Conservation (phyloP, 108 stramenopile species). For the Cyclotella cryptica region DNA sequence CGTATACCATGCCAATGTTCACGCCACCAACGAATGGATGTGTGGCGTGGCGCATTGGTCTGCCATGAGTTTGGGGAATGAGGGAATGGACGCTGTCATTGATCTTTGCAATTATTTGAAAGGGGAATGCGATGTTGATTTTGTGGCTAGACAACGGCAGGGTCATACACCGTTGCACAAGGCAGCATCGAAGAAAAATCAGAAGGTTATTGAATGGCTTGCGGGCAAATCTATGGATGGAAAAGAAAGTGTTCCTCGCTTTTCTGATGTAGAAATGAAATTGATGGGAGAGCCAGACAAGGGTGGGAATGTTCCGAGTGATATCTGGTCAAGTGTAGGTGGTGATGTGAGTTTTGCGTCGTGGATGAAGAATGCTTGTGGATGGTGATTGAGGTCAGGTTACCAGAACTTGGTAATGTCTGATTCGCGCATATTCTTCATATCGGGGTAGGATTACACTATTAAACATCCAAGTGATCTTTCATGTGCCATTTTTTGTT, state of each 20-base stretch:
- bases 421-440: no score
- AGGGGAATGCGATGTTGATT: slow-evolving; percentile 48
- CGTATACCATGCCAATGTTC: slow-evolving; percentile 37
- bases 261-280: slow-evolving; percentile 40
- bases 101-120: slow-evolving; percentile 63
- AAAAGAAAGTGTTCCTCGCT: slow-evolving; percentile 33
- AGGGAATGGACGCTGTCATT: slow-evolving; percentile 45
- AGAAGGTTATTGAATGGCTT: slow-evolving; percentile 75
- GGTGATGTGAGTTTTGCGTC: slow-evolving; percentile 61
- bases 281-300: slow-evolving; percentile 53
- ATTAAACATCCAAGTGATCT: no score
- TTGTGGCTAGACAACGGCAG: slow-evolving; percentile 65
- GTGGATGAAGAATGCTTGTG: slow-evolving; percentile 66
- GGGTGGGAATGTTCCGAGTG: slow-evolving; percentile 80
- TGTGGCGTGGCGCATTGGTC: slow-evolving; percentile 78
- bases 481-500: no score
- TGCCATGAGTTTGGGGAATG: slow-evolving; percentile 68
- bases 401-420: background rate
- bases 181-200: slow-evolving; percentile 75
- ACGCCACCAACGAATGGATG: slow-evolving; percentile 70
- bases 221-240: slow-evolving; percentile 20
- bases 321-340: slow-evolving; percentile 74
- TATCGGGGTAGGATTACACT: no score
- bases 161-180: slow-evolving; percentile 86
- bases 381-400: slow-evolving; percentile 20